These are phyloP conservation scores for Torulaspora maleeae DNA, from an alignment of 805 yeast genomes.

Conservation along the genomic window DNA sequence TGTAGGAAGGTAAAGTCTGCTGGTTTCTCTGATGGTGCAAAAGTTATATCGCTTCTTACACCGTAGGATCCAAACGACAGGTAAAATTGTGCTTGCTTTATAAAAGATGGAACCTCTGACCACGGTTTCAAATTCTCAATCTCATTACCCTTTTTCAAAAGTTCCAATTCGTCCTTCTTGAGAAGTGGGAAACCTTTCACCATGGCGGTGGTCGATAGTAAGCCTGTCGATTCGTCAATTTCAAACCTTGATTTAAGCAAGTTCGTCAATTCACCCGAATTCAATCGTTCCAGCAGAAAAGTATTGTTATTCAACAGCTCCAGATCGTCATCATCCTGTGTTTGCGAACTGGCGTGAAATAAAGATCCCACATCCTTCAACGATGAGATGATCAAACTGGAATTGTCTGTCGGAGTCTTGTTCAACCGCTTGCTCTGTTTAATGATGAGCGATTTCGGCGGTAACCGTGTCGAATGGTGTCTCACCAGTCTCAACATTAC, in stretches of 20 bases:
- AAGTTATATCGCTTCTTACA: slow-evolving; percentile 53
- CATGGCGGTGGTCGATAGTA: slow-evolving; percentile 6
- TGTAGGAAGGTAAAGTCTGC: slow-evolving; percentile 55
- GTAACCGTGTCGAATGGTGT: slow-evolving; percentile 10
- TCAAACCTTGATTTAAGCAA: slow-evolving; percentile 16
- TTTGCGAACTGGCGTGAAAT: slow-evolving; percentile 24
- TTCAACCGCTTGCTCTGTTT: slow-evolving; percentile 22
- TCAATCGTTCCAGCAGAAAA: slow-evolving; percentile 9
- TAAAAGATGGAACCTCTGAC: slow-evolving; percentile 45
- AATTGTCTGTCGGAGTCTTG: slow-evolving; percentile 6
- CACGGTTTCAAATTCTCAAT: slow-evolving; percentile 45
- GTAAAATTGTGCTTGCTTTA: slow-evolving; percentile 55
- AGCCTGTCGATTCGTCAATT: slow-evolving; percentile 1
- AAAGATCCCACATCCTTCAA: slow-evolving; percentile 25
- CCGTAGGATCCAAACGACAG: slow-evolving; percentile 70
- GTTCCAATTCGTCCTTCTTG: slow-evolving; percentile 13
- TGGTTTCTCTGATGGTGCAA: slow-evolving; percentile 39
- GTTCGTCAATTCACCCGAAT: slow-evolving; percentile 16
- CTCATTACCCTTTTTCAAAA: slow-evolving; percentile 29
- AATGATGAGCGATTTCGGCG: slow-evolving; percentile 22
- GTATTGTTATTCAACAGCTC: slow-evolving; percentile 8
- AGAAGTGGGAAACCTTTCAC: slow-evolving; percentile 12
- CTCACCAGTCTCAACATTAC: slow-evolving; percentile 1
- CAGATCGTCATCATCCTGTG: slow-evolving; percentile 27
- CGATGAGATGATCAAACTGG: slow-evolving; percentile 16